Percentiles rank a stretch among this genome's conserved stretches.
Evolutionary conservation across 2,329 filamentous ascomycete genomes (phyloP).

Genomic region (Cladosporium cucumerinum): DNA sequence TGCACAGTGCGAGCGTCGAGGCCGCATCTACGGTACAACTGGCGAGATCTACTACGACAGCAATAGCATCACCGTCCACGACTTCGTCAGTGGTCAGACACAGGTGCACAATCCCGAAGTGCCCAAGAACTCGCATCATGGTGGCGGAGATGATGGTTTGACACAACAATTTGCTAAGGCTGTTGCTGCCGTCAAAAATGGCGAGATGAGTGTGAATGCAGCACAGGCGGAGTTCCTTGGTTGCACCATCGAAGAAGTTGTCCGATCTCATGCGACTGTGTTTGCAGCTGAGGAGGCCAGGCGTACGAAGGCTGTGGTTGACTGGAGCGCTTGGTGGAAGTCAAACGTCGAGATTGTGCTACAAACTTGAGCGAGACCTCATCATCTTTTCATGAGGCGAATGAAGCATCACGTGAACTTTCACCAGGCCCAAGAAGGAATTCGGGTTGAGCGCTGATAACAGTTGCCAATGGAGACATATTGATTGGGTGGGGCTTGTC

Average conservation of each 20-base stretch:
- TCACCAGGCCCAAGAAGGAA: neutral
- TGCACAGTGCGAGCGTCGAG: conserved; percentile 80
- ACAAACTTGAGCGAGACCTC: neutral
- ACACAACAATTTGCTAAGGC: conserved; percentile 79
- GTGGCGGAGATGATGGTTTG: conserved; percentile 76
- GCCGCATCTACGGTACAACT: conserved; percentile 77
- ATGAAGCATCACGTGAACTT: neutral
- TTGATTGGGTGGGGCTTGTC: neutral
- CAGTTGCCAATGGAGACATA: neutral
- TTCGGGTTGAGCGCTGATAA: neutral
- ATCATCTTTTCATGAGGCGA: neutral
- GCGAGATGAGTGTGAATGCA: conserved; percentile 60
- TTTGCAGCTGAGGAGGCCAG: conserved; percentile 92
- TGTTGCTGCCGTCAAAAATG: conserved; percentile 72
- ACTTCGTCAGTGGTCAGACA: conserved; percentile 61
- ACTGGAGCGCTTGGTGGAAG: conserved; percentile 76
- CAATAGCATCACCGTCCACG: conserved; percentile 67
- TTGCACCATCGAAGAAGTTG: conserved; percentile 78
- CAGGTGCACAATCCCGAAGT: conserved; percentile 59
- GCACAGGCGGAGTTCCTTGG: conserved; percentile 76
- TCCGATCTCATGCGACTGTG: conserved; percentile 87
- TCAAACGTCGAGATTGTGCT: conserved; percentile 44
- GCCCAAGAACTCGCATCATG: conserved; percentile 54
- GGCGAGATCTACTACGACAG: conserved; percentile 89
- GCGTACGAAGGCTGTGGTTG: conserved; percentile 63